These are phyloP conservation scores for Penicillium longicatenatum DNA, from an alignment of 495 filamentous ascomycete species.

Conservation along the genomic window DNA sequence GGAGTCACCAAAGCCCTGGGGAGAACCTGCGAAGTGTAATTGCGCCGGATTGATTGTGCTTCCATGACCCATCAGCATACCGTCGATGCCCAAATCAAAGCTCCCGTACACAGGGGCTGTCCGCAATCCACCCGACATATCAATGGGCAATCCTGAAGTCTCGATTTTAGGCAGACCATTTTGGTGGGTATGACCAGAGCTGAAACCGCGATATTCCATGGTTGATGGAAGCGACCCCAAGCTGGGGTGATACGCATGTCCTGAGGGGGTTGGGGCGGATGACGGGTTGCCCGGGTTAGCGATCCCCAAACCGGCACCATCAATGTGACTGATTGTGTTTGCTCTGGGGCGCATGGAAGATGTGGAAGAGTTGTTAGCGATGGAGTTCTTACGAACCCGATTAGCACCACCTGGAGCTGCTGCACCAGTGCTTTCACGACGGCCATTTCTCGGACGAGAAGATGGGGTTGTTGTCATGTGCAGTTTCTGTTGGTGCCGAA, in stretches of 20 bases:
- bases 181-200: constrained; percentile 54
- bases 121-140: constrained; percentile 64
- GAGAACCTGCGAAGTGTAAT: constrained; percentile 87
- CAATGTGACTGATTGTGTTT: constrained; percentile 96
- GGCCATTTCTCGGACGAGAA: constrained; percentile 78
- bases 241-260: constrained; percentile 66
- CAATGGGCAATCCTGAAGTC: constrained; percentile 67
- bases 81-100: constrained; percentile 72
- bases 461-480: constrained; percentile 95
- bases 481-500: constrained; percentile 97
- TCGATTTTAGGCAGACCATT: constrained; percentile 82
- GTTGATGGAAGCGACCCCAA: constrained; percentile 63
- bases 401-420: constrained; percentile 68
- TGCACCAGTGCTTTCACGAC: constrained; percentile 78
- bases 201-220: constrained; percentile 71
- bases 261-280: constrained; percentile 46
- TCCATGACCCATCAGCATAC: constrained; percentile 73
- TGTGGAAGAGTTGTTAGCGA: constrained; percentile 63
- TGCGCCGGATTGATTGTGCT: constrained; percentile 94
- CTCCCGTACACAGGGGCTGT: constrained; percentile 76
- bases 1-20: constrained; percentile 66
- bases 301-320: constrained; percentile 72
- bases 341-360: constrained; percentile 82
- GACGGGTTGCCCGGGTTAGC: constrained; percentile 62
- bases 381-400: constrained; percentile 88